Percentiles rank a stretch among this genome's conserved stretches.
These are phyloP conservation scores for Penicillium herquei DNA, from an alignment of 495 filamentous ascomycete species.

Conservation along the genomic window DNA sequence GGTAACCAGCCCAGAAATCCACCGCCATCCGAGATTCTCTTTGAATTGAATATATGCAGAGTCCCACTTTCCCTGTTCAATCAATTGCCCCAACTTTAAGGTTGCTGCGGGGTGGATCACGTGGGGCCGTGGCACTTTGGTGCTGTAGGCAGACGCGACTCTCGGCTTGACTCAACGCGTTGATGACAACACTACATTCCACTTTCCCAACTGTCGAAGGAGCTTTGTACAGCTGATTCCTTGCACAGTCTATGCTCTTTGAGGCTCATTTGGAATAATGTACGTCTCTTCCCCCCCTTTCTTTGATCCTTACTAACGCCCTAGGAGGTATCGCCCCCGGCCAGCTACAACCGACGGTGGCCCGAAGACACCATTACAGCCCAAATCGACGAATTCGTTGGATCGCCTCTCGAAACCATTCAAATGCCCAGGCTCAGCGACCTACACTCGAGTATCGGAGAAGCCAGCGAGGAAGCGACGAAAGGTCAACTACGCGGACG, in stretches of 20 bases:
- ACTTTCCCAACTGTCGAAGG: neutral
- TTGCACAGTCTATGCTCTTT: neutral
- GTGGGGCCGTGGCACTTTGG: constrained; percentile 41
- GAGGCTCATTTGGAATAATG: neutral
- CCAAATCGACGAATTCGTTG: constrained; percentile 49
- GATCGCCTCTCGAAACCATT: constrained; percentile 84
- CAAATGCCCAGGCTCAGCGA: constrained; percentile 85
- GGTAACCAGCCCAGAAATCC: constrained; percentile 86
- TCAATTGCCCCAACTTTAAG: constrained; percentile 7
- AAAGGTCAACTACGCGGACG: constrained; percentile 85
- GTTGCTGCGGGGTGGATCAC: constrained; percentile 24
- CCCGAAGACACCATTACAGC: constrained; percentile 37
- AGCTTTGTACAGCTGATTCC: constrained; percentile 12
- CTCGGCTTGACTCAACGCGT: constrained; percentile 22
- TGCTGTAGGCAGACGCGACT: constrained; percentile 29
- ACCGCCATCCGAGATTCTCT: constrained; percentile 58
- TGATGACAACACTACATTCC: constrained; percentile 8
- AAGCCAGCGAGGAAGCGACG: constrained; percentile 83
- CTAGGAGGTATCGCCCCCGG: constrained; percentile 46
- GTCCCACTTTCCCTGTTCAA: neutral
- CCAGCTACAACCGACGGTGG: constrained; percentile 25
- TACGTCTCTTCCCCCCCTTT: constrained; percentile 4
- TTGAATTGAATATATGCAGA: neutral
- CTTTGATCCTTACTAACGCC: constrained; percentile 2
- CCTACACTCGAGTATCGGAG: constrained; percentile 65